Base-by-base conservation (phyloP, 139 green algal genomes). In the Coelastrella sp. region DNA sequence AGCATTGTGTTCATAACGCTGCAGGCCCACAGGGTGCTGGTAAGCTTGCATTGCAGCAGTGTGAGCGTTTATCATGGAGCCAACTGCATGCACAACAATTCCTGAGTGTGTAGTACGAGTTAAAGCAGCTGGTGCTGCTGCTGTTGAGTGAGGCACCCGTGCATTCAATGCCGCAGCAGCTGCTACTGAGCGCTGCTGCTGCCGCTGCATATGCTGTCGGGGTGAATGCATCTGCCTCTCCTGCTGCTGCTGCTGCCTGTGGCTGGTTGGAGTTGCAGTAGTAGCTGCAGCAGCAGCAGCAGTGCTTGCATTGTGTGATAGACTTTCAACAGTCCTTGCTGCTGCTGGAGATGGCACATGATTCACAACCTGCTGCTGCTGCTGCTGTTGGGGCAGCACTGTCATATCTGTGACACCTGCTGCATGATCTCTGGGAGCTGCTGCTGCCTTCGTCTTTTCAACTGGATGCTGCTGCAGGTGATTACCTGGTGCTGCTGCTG, bases 361-460 rank as follows among this genome's bases (percentile, higher is more conserved):
- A n/a, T n/a, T n/a, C n/a, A n/a, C n/a, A n/a, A n/a, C n/a, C n/a
- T 50, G 73, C 73, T 67, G 40, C 69, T 78, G 69, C 23, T 60
- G 72, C 17, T 27, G 75, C 69, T 51, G 37, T 27, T 79, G 41
- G 13, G 30, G 25, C 40, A 60, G 41, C 40, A 41, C 30, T 9
- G 25, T 25, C n/a, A 38, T 27, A n/a, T n/a, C n/a, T n/a, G n/a
- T n/a, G n/a, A n/a, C n/a, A n/a, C n/a, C n/a, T n/a, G n/a, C n/a
- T n/a, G n/a, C n/a, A n/a, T n/a, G n/a, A n/a, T n/a, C n/a, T n/a
- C n/a, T n/a, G n/a, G n/a, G n/a, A n/a, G n/a, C n/a, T n/a, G n/a
- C n/a, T n/a, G n/a, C n/a, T n/a, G n/a, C n/a, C n/a, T n/a, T n/a
- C n/a, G n/a, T n/a, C n/a, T n/a, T n/a, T n/a, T n/a, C n/a, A n/a